Conservation (phyloP, 768 basidiomycete species). For the Peribolospora kevripleyi region DNA sequence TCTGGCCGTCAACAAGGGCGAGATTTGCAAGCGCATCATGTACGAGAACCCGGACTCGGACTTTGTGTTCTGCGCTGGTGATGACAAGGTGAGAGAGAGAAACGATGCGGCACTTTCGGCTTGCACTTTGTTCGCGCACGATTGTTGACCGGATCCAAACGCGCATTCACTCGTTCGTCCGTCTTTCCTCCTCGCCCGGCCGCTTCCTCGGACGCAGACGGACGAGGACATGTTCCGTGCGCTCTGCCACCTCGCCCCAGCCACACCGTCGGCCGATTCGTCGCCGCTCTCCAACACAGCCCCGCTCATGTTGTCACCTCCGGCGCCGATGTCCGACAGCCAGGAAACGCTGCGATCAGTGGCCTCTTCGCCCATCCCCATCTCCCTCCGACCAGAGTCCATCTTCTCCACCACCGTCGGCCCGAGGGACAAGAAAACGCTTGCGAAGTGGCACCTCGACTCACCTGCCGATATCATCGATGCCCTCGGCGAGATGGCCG, state of each 20-base stretch:
- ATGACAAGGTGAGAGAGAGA: conserved; percentile 50
- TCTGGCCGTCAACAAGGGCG: conserved; percentile 90
- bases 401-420: conserved; percentile 90
- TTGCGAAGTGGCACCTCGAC: conserved; percentile 80
- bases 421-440: conserved; percentile 60
- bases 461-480: conserved; percentile 67
- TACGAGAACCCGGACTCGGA: conserved; percentile 84
- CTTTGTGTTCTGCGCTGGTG: conserved; percentile 91
- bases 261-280: conserved; percentile 20
- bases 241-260: conserved; percentile 27
- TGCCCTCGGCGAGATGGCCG: conserved; percentile 27
- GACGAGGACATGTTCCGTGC: conserved; percentile 99
- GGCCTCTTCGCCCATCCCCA: conserved; percentile 26
- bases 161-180: conserved; percentile 2
- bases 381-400: conserved; percentile 39
- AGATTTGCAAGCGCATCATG: conserved; percentile 83
- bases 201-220: conserved; percentile 16
- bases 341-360: conserved; percentile 17
- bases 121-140: neutral
- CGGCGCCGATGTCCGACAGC: conserved; percentile 7
- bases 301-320: conserved; percentile 3
- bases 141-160: neutral
- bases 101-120: neutral
- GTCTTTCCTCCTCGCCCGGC: neutral
- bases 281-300: conserved; percentile 8